Percentiles rank a stretch among this genome's conserved stretches.
These are phyloP conservation scores for Auricularia heimuer DNA, from an alignment of 768 basidiomycete genomes.

Conservation along the genomic window DNA sequence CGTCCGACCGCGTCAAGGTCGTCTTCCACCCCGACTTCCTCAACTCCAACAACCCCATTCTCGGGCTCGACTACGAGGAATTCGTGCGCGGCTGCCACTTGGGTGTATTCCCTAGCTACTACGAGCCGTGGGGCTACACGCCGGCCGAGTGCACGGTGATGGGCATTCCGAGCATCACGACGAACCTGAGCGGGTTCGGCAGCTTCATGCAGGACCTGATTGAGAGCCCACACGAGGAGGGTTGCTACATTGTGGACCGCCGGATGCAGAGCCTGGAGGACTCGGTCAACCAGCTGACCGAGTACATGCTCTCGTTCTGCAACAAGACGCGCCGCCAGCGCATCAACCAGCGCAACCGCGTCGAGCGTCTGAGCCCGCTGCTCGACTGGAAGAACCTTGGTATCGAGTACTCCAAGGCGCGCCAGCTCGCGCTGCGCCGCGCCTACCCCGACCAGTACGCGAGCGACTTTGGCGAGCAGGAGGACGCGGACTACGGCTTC, in stretches of 20 bases:
- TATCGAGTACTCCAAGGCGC: constrained; percentile 91
- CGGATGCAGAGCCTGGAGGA: constrained; percentile 85
- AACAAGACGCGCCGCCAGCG: constrained; percentile 87
- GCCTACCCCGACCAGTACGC: constrained; percentile 95
- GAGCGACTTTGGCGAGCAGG: constrained; percentile 42
- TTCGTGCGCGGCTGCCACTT: constrained; percentile 97
- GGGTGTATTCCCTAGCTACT: constrained; percentile 97
- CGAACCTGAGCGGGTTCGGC: constrained; percentile 95
- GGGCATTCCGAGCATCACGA: constrained; percentile 96
- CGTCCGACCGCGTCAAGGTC: constrained; percentile 89
- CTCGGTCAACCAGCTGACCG: constrained; percentile 74
- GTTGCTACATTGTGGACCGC: constrained; percentile 93
- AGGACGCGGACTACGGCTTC: constrained; percentile 44
- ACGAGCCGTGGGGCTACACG: constrained; percentile 94
- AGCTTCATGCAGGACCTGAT: constrained; percentile 99
- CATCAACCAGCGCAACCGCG: constrained; percentile 97
- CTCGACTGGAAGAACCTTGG: constrained; percentile 99
- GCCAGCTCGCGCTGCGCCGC: constrained; percentile 81
- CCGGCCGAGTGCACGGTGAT: constrained; percentile 99
- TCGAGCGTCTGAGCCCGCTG: constrained; percentile 85
- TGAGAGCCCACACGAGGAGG: constrained; percentile 83
- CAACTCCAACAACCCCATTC: constrained; percentile 94
- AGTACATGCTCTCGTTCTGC: constrained; percentile 64
- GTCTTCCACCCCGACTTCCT: constrained; percentile 98
- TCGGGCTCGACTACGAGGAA: constrained; percentile 97